Evolutionary conservation across 495 filamentous ascomycete genomes (phyloP).

Genomic region (Aspergillus taichungensis): DNA sequence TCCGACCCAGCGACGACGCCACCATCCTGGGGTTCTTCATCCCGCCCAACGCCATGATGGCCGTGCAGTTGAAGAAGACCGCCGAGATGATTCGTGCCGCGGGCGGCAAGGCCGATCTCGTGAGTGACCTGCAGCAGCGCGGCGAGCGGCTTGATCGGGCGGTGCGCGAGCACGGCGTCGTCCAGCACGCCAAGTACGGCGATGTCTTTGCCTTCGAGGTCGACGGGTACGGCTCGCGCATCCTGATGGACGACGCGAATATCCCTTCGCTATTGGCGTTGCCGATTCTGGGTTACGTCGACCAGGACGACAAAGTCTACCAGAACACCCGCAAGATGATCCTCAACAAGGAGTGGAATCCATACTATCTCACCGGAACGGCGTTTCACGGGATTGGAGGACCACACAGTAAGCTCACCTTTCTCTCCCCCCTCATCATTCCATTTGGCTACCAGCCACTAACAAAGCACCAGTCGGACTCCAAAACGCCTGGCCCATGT

Average conservation of each 20-base stretch:
- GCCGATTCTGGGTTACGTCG: slow-evolving; percentile 78
- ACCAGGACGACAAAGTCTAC: slow-evolving; percentile 58
- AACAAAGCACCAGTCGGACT: slow-evolving; percentile 50
- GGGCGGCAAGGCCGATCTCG: slow-evolving; percentile 42
- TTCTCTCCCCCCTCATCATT: not conserved
- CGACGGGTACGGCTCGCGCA: slow-evolving; percentile 84
- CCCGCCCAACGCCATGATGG: slow-evolving; percentile 92
- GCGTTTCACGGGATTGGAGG: slow-evolving; percentile 85
- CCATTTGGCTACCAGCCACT: not conserved
- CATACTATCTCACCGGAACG: slow-evolving; percentile 76
- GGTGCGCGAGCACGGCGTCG: slow-evolving; percentile 82
- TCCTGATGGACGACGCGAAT: slow-evolving; percentile 98
- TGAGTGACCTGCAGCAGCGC: slow-evolving; percentile 49
- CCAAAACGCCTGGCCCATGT: slow-evolving; percentile 95
- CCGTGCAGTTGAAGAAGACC: slow-evolving; percentile 75
- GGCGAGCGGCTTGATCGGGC: slow-evolving; percentile 63
- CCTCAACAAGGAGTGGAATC: slow-evolving; percentile 67
- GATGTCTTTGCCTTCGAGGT: slow-evolving; percentile 95
- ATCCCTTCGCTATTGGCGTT: slow-evolving; percentile 83
- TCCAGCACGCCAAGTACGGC: slow-evolving; percentile 74
- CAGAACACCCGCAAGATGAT: slow-evolving; percentile 91
- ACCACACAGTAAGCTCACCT: slow-evolving; percentile 40
- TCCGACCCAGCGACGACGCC: slow-evolving; percentile 96
- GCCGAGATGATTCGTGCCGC: slow-evolving; percentile 56
- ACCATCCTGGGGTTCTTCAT: slow-evolving; percentile 94